phyloP scores from a whole-genome alignment of 164 flowering plant species.

The Annona cherimola region DNA sequence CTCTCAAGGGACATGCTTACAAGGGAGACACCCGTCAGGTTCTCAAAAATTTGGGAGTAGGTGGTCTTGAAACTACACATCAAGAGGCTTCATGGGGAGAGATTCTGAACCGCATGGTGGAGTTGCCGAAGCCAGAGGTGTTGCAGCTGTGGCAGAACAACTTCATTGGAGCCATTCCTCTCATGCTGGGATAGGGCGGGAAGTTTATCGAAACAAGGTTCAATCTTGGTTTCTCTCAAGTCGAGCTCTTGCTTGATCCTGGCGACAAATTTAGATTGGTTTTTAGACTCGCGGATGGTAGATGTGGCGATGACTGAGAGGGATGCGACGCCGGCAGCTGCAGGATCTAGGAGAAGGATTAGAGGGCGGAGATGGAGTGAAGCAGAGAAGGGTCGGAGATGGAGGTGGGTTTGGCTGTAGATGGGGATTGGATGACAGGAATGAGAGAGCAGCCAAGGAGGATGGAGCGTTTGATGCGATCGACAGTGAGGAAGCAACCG shows the following conservation, averaged over 20 bases:
- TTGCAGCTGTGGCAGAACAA: too few species aligned
- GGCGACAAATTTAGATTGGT: conserved; percentile 30
- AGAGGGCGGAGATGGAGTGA: conserved; percentile 41
- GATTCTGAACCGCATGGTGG: too few species aligned
- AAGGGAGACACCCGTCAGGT: too few species aligned
- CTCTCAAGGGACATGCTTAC: too few species aligned
- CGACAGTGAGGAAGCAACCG: conserved; percentile 45
- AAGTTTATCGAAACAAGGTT: too few species aligned
- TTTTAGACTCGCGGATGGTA: conserved; percentile 50
- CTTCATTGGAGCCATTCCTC: too few species aligned
- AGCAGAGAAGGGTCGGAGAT: conserved; percentile 29
- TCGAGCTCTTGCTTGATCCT: conserved; percentile 27
- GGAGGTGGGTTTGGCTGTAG: neutral
- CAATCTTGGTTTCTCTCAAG: conserved; percentile 5
- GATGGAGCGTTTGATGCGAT: conserved; percentile 46
- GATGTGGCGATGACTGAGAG: conserved; percentile 52
- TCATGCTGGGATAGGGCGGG: too few species aligned
- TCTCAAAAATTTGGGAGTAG: too few species aligned
- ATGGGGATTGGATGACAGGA: conserved; percentile 1
- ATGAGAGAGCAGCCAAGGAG: conserved; percentile 38
- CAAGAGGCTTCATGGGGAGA: too few species aligned
- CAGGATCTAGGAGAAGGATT: conserved; percentile 29
- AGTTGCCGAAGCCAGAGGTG: too few species aligned
- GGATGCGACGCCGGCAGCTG: conserved; percentile 17
- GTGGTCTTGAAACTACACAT: too few species aligned